Evolutionary conservation across 129 eudicot species (phyloP).

Genomic region (Flaveria brownii): DNA sequence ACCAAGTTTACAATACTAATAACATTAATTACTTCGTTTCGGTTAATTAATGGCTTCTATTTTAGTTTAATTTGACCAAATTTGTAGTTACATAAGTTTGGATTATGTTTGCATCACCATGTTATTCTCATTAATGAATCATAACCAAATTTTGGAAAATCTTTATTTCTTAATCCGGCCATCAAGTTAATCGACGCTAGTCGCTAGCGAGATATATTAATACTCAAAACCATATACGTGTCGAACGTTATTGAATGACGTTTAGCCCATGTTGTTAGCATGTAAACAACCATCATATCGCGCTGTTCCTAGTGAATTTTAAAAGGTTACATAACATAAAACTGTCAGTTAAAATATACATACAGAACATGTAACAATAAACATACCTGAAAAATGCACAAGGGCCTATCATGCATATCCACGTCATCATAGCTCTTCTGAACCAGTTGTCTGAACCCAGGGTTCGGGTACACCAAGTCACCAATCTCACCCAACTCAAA

Average conservation of each 20-base stretch:
- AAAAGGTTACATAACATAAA: too few relatives aligned
- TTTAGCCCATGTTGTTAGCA: neutral
- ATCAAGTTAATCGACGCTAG: neutral
- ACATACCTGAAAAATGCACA: slow-evolving; percentile 71
- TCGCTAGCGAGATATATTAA: neutral
- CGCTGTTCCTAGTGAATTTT: neutral
- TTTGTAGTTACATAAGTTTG: slow-evolving; percentile 7
- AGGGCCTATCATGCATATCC: slow-evolving; percentile 52
- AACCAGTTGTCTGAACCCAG: slow-evolving; percentile 70
- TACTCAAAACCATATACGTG: neutral
- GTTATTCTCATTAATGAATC: neutral
- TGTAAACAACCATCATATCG: neutral
- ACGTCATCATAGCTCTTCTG: slow-evolving; percentile 42
- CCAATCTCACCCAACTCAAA: slow-evolving; percentile 62
- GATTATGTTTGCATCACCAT: slow-evolving; percentile 23
- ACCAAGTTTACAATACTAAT: too few relatives aligned
- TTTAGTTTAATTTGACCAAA: neutral
- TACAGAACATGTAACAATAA: too few relatives aligned
- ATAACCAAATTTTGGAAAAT: neutral
- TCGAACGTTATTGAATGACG: neutral
- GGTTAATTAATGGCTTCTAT: neutral
- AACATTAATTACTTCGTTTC: neutral
- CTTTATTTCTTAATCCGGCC: neutral
- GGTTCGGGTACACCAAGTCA: slow-evolving; percentile 84
- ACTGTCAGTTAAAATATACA: neutral